A percentile compares a stretch with the other conserved stretches of the same genome.
Evolutionary conservation across 192 early-diverging fungal species (phyloP).

Genomic region (Dimargaris xerosporica): DNA sequence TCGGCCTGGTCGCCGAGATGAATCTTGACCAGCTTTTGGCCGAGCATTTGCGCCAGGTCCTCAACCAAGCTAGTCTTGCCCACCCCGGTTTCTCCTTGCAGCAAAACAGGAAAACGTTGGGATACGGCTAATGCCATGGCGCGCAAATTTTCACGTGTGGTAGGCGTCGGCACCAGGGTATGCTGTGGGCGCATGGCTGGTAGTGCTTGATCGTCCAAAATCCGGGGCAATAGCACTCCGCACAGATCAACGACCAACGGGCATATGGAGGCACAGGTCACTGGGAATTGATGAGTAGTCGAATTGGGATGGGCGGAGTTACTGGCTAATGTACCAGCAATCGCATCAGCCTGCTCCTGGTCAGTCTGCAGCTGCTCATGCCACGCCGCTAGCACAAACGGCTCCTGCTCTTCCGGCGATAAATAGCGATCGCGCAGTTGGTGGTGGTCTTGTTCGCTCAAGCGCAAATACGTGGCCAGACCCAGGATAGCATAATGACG

Average conservation of each 20-base stretch:
- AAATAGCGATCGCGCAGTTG: conserved; percentile 2
- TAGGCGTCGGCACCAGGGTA: conserved; percentile 57
- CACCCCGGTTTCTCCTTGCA: conserved; percentile 67
- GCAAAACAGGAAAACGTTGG: conserved; percentile 68
- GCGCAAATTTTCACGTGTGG: conserved; percentile 60
- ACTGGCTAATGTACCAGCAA: conserved; percentile 4
- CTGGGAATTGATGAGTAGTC: neutral
- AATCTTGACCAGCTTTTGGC: conserved; percentile 73
- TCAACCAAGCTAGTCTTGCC: conserved; percentile 89
- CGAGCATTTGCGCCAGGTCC: conserved; percentile 64
- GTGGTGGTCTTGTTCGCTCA: neutral
- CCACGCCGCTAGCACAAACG: conserved; percentile 18
- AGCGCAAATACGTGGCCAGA: conserved; percentile 2
- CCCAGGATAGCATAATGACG: neutral
- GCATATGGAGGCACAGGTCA: conserved; percentile 28
- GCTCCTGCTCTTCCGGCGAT: neutral
- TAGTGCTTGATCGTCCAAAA: neutral
- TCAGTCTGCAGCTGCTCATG: conserved; percentile 27
- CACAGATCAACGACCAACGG: conserved; percentile 41
- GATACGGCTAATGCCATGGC: conserved; percentile 74
- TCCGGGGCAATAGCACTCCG: conserved; percentile 44
- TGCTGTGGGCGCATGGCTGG: conserved; percentile 12
- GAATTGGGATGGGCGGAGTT: conserved; percentile 17
- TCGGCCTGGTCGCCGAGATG: conserved; percentile 96
- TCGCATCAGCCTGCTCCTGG: conserved; percentile 25